These are phyloP conservation scores for Pseudofabraea citricarpa DNA, from an alignment of 2,329 filamentous ascomycete species.

Conservation along the genomic window DNA sequence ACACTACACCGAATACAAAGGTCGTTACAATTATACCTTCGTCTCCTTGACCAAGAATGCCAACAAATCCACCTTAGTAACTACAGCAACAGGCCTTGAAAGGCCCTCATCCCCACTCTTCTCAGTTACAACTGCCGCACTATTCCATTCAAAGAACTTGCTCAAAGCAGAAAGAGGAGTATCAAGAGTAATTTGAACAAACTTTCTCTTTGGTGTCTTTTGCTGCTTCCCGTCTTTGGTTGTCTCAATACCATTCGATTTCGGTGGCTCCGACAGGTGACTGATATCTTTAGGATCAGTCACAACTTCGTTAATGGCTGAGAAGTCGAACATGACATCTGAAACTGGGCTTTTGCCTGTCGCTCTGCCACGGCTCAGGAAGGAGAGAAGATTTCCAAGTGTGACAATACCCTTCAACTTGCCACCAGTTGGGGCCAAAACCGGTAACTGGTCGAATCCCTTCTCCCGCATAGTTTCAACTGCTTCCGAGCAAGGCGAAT, in stretches of 20 bases:
- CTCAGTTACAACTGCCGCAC: conserved; percentile 90
- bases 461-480: conserved; percentile 98
- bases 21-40: conserved; percentile 18
- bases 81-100: conserved; percentile 79
- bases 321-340: conserved; percentile 96
- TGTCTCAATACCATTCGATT: conserved; percentile 21
- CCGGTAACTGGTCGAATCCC: conserved; percentile 95
- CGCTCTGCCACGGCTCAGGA: conserved; percentile 80
- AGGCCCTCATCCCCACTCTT: conserved; percentile 46
- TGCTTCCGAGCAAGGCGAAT: conserved; percentile 73
- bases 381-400: conserved; percentile 87
- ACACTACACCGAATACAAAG: no score
- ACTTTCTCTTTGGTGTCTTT: conserved; percentile 57
- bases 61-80: conserved; percentile 93
- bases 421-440: conserved; percentile 64
- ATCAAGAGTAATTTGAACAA: conserved; percentile 90
- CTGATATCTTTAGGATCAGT: conserved; percentile 74
- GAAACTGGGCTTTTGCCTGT: conserved; percentile 68
- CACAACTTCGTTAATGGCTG: conserved; percentile 78
- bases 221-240: conserved; percentile 29
- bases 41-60: conserved; percentile 80
- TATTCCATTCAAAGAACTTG: conserved; percentile 98
- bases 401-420: conserved; percentile 90
- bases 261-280: conserved; percentile 24
- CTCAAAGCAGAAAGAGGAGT: conserved; percentile 80